Percentiles rank a stretch among this genome's conserved stretches.
These are phyloP conservation scores for Croton laevigatus DNA, from an alignment of 441 rosid genomes.

Conservation along the genomic window DNA sequence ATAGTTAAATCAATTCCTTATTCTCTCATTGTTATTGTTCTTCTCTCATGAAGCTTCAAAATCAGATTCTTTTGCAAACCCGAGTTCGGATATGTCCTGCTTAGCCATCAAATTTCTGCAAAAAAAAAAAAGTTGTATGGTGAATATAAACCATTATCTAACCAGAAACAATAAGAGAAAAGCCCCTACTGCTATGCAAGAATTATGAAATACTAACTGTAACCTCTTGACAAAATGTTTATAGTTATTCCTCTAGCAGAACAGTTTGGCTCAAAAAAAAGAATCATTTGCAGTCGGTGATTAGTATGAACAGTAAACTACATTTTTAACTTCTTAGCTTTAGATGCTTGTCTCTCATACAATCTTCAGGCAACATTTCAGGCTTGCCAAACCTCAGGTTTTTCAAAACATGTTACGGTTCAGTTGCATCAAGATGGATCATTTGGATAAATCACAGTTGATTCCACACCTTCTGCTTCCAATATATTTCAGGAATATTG, in stretches of 20 bases:
- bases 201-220: neutral
- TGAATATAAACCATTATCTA: neutral
- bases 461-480: neutral
- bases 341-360: too few relatives aligned
- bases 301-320: neutral
- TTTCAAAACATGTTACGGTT: neutral
- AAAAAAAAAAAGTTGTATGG: slow-evolving; percentile 2
- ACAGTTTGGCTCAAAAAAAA: neutral
- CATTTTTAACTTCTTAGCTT: neutral
- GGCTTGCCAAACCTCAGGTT: neutral
- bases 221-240: neutral
- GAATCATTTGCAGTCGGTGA: neutral
- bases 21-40: too few relatives aligned
- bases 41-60: slow-evolving; percentile 31
- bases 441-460: neutral
- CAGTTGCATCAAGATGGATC: too few relatives aligned
- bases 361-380: neutral
- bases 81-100: slow-evolving; percentile 77
- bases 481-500: neutral
- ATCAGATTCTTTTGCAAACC: slow-evolving; percentile 52
- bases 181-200: neutral
- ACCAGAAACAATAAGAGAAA: slow-evolving; percentile 3
- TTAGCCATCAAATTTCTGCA: slow-evolving; percentile 89
- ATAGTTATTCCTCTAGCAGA: neutral
- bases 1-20: too few relatives aligned